A percentile compares a stretch with the other conserved stretches of the same genome.
Conservation (phyloP, 768 basidiomycete genomes). For the Serendipita sp. region DNA sequence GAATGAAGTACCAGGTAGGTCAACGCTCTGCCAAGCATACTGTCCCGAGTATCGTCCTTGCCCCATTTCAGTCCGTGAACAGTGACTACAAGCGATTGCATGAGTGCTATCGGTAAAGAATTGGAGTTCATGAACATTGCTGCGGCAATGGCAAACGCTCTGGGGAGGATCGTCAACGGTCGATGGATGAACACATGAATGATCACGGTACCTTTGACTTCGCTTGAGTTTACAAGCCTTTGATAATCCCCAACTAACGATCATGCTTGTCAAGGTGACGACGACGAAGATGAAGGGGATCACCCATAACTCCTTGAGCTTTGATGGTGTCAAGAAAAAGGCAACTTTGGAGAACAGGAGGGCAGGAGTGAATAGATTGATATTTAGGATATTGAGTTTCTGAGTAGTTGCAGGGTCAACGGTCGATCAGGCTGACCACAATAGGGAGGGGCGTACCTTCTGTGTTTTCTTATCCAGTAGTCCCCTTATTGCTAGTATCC, state of each 20-base stretch:
- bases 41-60: constrained; percentile 58
- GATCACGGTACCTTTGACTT: constrained; percentile 54
- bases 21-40: constrained; percentile 82
- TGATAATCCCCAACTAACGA: constrained; percentile 46
- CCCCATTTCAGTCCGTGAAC: constrained; percentile 76
- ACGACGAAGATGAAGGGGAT: constrained; percentile 74
- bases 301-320: constrained; percentile 68
- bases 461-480: constrained; percentile 83
- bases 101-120: constrained; percentile 84
- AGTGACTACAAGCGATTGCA: constrained; percentile 75
- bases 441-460: constrained; percentile 36
- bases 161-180: constrained; percentile 16
- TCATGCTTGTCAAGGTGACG: constrained; percentile 56
- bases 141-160: constrained; percentile 64
- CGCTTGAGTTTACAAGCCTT: constrained; percentile 46
- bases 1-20: constrained; percentile 86
- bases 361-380: constrained; percentile 77
- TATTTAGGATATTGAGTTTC: constrained; percentile 69
- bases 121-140: constrained; percentile 92
- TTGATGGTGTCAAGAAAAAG: constrained; percentile 76
- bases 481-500: constrained; percentile 57
- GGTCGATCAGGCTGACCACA: neutral
- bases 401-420: constrained; percentile 15
- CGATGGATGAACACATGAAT: neutral
- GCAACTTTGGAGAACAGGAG: constrained; percentile 91